These are phyloP conservation scores for button mushroom (Agaricus bisporus) DNA, from an alignment of 768 basidiomycete species.

Conservation along the genomic window DNA sequence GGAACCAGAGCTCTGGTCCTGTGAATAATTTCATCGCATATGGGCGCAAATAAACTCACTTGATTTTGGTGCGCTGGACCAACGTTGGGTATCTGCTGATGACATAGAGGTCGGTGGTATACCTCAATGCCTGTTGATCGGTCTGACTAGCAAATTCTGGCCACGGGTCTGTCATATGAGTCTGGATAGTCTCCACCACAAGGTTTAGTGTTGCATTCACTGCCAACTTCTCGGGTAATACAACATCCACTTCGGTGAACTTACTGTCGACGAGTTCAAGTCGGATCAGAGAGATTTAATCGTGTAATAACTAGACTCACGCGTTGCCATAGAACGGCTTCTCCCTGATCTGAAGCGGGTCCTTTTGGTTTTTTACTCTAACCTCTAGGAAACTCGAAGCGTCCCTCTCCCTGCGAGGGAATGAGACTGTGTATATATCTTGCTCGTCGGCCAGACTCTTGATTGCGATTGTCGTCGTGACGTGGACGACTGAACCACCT, in stretches of 20 bases:
- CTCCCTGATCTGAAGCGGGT: constrained; percentile 44
- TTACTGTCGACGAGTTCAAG: constrained; percentile 22
- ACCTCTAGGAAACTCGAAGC: constrained; percentile 76
- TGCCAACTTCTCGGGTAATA: constrained; percentile 54
- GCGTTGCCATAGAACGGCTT: constrained; percentile 40
- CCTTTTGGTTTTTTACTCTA: constrained; percentile 66
- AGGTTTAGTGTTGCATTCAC: constrained; percentile 63
- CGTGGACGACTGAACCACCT: constrained; percentile 80
- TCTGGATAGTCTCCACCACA: constrained; percentile 72
- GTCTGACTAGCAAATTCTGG: constrained; percentile 68
- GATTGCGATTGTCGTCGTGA: constrained; percentile 85
- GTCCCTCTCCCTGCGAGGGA: constrained; percentile 54
- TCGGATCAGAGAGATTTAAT: neutral
- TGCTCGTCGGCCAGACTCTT: constrained; percentile 60
- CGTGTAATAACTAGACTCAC: constrained; percentile 33
- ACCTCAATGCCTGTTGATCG: constrained; percentile 77
- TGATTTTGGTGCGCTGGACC: constrained; percentile 83
- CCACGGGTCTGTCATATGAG: constrained; percentile 73
- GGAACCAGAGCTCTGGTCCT: constrained; percentile 59
- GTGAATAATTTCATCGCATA: neutral
- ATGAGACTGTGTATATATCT: constrained; percentile 60
- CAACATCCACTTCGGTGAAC: constrained; percentile 53
- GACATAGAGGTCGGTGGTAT: constrained; percentile 70
- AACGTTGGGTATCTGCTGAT: constrained; percentile 78
- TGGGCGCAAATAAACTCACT: constrained; percentile 41